phyloP scores from a whole-genome alignment of 805 yeast species.

The Kodamaea hsintzibuensis region DNA sequence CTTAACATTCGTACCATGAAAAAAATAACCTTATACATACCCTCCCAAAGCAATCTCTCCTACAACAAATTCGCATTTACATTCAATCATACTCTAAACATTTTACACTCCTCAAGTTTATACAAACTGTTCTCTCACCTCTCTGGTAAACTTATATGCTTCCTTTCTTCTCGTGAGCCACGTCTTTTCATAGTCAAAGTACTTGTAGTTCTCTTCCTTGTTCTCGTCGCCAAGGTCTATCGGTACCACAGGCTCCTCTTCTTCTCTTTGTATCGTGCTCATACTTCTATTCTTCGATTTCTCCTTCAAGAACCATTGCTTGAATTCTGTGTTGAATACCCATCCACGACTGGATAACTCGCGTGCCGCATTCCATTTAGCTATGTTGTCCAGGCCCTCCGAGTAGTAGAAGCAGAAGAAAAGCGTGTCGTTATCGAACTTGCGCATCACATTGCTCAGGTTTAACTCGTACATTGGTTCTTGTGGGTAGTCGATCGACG shows the following conservation, averaged over 20 bases:
- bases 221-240: slow-evolving; percentile 36
- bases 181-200: slow-evolving; percentile 75
- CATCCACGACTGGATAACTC: slow-evolving; percentile 82
- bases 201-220: slow-evolving; percentile 58
- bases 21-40: background rate
- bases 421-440: slow-evolving; percentile 82
- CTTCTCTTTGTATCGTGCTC: slow-evolving; percentile 21
- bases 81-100: background rate
- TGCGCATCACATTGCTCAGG: slow-evolving; percentile 59
- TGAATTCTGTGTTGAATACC: slow-evolving; percentile 68
- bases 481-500: slow-evolving; percentile 86
- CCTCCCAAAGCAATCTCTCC: background rate
- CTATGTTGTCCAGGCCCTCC: slow-evolving; percentile 35
- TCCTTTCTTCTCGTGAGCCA: slow-evolving; percentile 52
- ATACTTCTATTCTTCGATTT: slow-evolving; percentile 33
- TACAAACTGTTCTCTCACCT: slow-evolving; percentile 19
- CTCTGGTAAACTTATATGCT: slow-evolving; percentile 33
- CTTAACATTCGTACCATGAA: background rate
- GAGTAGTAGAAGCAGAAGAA: slow-evolving; percentile 91
- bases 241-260: slow-evolving; percentile 9
- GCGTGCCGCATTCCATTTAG: slow-evolving; percentile 62
- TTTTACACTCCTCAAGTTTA: background rate
- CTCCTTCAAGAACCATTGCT: slow-evolving; percentile 80
- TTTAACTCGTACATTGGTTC: slow-evolving; percentile 73
- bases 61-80: background rate